Evolutionary conservation across 2,329 filamentous ascomycete species (phyloP), one percentile per base, ranked within the genome.

Genomic region (Cryphonectria japonica): DNA sequence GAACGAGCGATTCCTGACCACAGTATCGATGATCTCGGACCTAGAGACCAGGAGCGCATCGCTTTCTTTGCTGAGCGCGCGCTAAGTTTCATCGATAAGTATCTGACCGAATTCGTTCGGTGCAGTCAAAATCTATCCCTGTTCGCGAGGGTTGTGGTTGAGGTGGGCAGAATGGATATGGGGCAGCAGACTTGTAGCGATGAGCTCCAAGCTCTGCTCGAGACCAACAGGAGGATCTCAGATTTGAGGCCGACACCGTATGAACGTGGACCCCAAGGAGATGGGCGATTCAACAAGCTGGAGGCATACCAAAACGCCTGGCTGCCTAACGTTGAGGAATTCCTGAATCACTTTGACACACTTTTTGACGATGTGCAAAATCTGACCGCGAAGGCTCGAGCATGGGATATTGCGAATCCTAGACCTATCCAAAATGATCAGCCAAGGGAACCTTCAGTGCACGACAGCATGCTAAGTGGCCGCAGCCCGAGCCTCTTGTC

Each of bases 151-250:
- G 41, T 52, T 14, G 43, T n/a, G 26, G 29, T 65, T 32, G 11
- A 29, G 43, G 63, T 34, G 26, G 63, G 63, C 3, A 46, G 63
- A 8, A 46, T 50, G 41, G 26, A 65, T 5, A 34, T 6, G 32
- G 63, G 63, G 2, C 63, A 34, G 43, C 63, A 65, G 63, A 11
- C 41, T 65, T 52, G 41, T 65, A 11, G 3, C 14, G 19, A 37
- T 5, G 63, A 50, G 63, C 61, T 64, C 26, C 61, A 43, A 16
- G 61, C 34, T 43, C 14, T 64, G 39, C 22, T 64, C 37, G 39
- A 64, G n/a, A 29, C 41, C n/a, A 64, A 39, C 37, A 29, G 14
- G 13, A 52, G 8, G n/a, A 32, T 65, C 13, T 16, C 37, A 13
- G 11, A 52, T 5, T 22, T 43, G 29, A 46, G 7, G 22, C 63